Evolutionary conservation across 2,329 filamentous ascomycete species (phyloP), one percentile per base, ranked within the genome.

Genomic region (Cladosporium sp.): DNA sequence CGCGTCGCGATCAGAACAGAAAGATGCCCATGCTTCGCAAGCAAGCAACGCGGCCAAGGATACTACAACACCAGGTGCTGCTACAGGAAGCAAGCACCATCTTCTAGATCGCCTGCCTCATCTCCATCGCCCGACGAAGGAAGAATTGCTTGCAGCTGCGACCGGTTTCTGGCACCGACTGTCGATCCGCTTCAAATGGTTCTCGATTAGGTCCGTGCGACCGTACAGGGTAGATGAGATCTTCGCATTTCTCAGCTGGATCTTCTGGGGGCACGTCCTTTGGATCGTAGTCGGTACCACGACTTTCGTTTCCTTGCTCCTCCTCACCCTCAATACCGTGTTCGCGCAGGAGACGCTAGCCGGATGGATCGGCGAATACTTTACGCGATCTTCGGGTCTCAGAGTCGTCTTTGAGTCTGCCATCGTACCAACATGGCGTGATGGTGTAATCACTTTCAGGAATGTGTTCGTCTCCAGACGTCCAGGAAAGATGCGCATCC

Each of bases 281-380:
- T 98, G 93, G 93, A 82, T 98, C 61, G 79, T 97, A n/a, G 79
- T 97, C 31, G 93, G 93, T 50, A 98, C 93, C 0, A 98, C 93
- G 0, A 97, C 93, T 0, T 98, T 98, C 70, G 90, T 97, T 70
- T 96, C 92, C 4, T 75, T 97, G 52, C 73, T 92, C 14, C 95
- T 98, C 51, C 81, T 95, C 59, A 82, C 88, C 8, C 89, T 97
- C 64, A 98, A 98, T 69, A 97, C 92, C 0, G 90, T 97, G 32
- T 87, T 97, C 72, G 93, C 93, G 2, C 93, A 98, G 77, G 93
- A 98, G 82, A 95, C 89, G 3, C 76, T 98, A 31, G 93, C 92
- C 18, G 82, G 87, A 63, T 95, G 89, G 87, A 82, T 97, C 45
- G 93, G 93, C 13, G 95, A 96, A 69, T 96, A 97, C 70, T 76